Evolutionary conservation across 1,284 basidiomycete species (phyloP).

Genomic region (Apiotrichum brassicae): DNA sequence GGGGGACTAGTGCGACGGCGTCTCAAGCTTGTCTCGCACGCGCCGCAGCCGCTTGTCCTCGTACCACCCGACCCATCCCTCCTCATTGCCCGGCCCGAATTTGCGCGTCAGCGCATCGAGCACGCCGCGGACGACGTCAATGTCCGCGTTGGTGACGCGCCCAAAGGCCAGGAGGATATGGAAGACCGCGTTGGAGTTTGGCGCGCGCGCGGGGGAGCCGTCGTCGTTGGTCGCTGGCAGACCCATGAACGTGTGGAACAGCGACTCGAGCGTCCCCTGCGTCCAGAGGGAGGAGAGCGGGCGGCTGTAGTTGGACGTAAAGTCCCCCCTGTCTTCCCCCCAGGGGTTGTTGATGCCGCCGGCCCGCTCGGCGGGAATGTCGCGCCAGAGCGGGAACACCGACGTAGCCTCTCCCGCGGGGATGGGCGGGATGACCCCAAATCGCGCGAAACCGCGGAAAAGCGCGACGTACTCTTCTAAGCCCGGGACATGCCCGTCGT

Average conservation of each 20-base stretch:
- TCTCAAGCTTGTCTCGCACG: constrained; percentile 10
- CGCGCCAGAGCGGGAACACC: constrained; percentile 10
- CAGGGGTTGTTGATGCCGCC: constrained; percentile 6
- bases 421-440: constrained; percentile 21
- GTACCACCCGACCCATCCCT: constrained; percentile 33
- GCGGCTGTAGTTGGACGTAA: constrained; percentile 8
- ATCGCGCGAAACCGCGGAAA: constrained; percentile 67
- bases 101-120: constrained; percentile 34
- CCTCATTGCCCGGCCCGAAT: constrained; percentile 31
- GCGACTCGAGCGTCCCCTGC: constrained; percentile 19
- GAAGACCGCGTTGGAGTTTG: constrained; percentile 28
- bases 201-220: constrained; percentile 14
- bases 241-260: constrained; percentile 30
- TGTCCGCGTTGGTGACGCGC: constrained; percentile 31
- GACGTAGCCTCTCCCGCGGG: constrained; percentile 10
- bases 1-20: background rate
- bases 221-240: constrained; percentile 9
- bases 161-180: constrained; percentile 36
- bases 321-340: constrained; percentile 3
- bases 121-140: constrained; percentile 22
- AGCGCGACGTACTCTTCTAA: constrained; percentile 57
- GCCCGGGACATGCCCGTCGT: constrained; percentile 28
- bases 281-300: constrained; percentile 20
- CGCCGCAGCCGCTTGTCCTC: constrained; percentile 23
- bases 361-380: background rate